Conservation (phyloP, 306 rosid species). For the Rubus parviflorus region DNA sequence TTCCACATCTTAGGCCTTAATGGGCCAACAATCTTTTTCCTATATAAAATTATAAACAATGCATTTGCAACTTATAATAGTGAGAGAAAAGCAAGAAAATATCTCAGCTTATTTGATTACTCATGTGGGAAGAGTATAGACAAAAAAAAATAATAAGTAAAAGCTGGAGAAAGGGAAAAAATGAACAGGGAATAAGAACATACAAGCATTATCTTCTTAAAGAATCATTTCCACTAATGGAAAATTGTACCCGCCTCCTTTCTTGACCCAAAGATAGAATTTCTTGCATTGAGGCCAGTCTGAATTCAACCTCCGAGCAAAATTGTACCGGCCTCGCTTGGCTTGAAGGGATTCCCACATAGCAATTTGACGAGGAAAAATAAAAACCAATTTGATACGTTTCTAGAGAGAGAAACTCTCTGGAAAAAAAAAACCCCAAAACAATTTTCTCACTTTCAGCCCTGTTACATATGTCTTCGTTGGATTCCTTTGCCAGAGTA, state of each 20-base stretch:
- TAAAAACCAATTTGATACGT: no score
- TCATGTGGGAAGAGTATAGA: neutral
- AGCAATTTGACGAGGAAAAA: no score
- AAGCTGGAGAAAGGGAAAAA: neutral
- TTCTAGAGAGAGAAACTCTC: no score
- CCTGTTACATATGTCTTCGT: no score
- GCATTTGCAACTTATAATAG: neutral
- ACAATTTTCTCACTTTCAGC: no score
- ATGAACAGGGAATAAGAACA: constrained; percentile 15
- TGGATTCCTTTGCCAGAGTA: no score
- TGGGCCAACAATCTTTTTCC: no score
- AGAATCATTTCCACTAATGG: constrained; percentile 55
- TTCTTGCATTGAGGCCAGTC: constrained; percentile 90
- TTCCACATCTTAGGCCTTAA: no score
- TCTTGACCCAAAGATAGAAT: constrained; percentile 71
- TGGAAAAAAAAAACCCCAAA: no score
- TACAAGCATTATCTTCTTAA: constrained; percentile 52
- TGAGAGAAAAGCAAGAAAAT: neutral
- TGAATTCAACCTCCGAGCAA: constrained; percentile 75
- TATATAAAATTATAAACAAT: no score
- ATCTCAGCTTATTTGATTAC: neutral
- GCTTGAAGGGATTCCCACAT: no score
- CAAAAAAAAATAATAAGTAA: neutral
- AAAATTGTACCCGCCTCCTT: constrained; percentile 53
- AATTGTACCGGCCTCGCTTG: constrained; percentile 1